Evolutionary conservation across 169 alveolate genomes (phyloP), one percentile per base, ranked within the genome.

Genomic region (Perkinsus chesapeaki): DNA sequence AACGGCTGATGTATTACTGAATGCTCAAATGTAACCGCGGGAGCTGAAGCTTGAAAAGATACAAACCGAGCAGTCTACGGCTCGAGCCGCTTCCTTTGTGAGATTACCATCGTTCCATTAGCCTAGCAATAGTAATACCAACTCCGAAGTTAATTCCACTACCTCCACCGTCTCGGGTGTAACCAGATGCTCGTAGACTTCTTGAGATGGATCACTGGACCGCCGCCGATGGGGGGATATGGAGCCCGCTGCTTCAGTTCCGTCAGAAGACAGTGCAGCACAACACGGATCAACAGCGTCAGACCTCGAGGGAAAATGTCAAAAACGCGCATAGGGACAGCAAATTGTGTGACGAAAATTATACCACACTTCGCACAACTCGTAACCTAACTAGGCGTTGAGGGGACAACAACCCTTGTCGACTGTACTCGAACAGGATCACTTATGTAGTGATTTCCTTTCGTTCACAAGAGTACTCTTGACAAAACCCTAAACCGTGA

Each of bases 391-490:
- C 31, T 9, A 12, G 3, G 82, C 82, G 31, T 60, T 7, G 82
- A 20, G 36, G 37, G 31, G 31, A 60, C 27, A 0, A 60, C 27
- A 16, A 60, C 0, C 37, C 3, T 60, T 60, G 82, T 60, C 82
- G 82, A 60, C 82, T 60, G 82, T 60, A 60, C 82, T 60, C 82
- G 82, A 60, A 60, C 82, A 60, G 82, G 82, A 60, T 60, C 82
- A 60, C 82, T 60, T 60, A 60, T 60, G 82, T 60, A 60, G 82
- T 60, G 82, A 60, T 60, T 60, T 60, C 82, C 82, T 60, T 60
- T 60, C 82, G 82, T 60, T 60, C 82, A 60, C 82, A 60, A 60
- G 82, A 60, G 82, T 60, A 60, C 82, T 60, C 82, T 60, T 60
- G 82, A 60, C 82, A 60, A 60, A 60, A 60, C 82, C 82, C 82